Conservation (phyloP, 2,329 filamentous ascomycete genomes). For the Rhexocercosporidium sp. region DNA sequence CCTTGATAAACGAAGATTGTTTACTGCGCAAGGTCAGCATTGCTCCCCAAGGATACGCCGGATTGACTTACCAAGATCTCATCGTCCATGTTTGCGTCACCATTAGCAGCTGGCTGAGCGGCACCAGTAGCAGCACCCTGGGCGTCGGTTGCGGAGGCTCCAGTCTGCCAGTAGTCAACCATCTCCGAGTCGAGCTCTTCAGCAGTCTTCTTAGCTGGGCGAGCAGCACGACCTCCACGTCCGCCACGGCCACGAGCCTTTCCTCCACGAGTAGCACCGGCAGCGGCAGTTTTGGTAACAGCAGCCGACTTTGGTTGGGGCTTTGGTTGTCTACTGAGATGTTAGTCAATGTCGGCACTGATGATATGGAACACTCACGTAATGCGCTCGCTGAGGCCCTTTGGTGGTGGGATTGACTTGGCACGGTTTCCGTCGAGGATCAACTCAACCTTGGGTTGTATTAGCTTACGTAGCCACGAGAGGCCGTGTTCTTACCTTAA, state of each 20-base stretch:
- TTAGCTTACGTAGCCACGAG: slow-evolving; percentile 44
- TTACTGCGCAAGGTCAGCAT: slow-evolving; percentile 18
- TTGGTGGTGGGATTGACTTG: slow-evolving; percentile 69
- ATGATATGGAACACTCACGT: slow-evolving; percentile 57
- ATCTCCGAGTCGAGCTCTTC: slow-evolving; percentile 98
- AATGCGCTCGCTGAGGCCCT: slow-evolving; percentile 83
- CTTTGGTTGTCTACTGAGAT: slow-evolving; percentile 60
- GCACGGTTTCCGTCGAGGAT: slow-evolving; percentile 79
- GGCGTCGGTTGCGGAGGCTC: slow-evolving; percentile 53
- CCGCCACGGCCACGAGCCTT: slow-evolving; percentile 52
- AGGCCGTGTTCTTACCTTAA: slow-evolving; percentile 87
- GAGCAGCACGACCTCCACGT: slow-evolving; percentile 58
- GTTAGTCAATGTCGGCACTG: slow-evolving; percentile 33
- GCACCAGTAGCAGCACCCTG: slow-evolving; percentile 44
- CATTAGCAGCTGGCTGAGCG: slow-evolving; percentile 43
- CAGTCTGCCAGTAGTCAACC: slow-evolving; percentile 83
- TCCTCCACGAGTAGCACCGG: slow-evolving; percentile 46
- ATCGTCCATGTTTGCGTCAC: slow-evolving; percentile 70
- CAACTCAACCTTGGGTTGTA: slow-evolving; percentile 75
- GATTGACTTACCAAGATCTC: slow-evolving; percentile 53
- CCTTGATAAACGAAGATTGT: not conserved
- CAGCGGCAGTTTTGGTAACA: slow-evolving; percentile 73
- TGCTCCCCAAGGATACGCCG: not conserved
- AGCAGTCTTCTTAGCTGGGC: slow-evolving; percentile 83
- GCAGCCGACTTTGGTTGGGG: slow-evolving; percentile 83